Conservation (phyloP, 2,329 filamentous ascomycete species). For the Neopestalotiopsis rosae region DNA sequence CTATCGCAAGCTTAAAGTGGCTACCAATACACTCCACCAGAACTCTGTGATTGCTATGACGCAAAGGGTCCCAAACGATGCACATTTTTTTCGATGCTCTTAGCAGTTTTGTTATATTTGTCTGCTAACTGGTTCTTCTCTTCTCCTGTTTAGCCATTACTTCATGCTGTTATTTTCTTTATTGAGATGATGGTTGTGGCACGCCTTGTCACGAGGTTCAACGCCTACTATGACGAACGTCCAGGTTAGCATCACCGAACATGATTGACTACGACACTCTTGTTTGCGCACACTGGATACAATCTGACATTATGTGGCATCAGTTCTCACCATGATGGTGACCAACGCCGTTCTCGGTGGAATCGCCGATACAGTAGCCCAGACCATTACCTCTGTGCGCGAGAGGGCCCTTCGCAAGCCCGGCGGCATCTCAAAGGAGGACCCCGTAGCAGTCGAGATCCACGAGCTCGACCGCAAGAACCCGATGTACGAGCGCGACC, state of each 20-base stretch:
- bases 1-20: conserved; percentile 6
- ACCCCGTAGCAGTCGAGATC: conserved; percentile 84
- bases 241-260: conserved; percentile 64
- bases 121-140: conserved; percentile 10
- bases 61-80: background rate
- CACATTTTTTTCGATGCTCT: conserved; percentile 23
- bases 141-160: conserved; percentile 69
- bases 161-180: conserved; percentile 84
- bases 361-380: conserved; percentile 94
- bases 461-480: conserved; percentile 85
- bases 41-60: background rate
- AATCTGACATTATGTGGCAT: background rate
- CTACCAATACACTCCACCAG: background rate
- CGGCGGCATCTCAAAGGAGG: conserved; percentile 62
- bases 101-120: conserved; percentile 8
- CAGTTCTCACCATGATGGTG: conserved; percentile 97
- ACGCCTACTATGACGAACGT: conserved; percentile 89
- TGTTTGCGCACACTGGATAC: background rate
- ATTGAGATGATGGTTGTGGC: conserved; percentile 88
- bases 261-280: background rate
- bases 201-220: conserved; percentile 85
- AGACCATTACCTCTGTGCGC: conserved; percentile 86
- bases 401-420: conserved; percentile 68
- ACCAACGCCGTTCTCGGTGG: conserved; percentile 96
- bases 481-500: conserved; percentile 66